phyloP scores from a whole-genome alignment of 1,284 basidiomycete species.

The Moesziomyces globuligerus region DNA sequence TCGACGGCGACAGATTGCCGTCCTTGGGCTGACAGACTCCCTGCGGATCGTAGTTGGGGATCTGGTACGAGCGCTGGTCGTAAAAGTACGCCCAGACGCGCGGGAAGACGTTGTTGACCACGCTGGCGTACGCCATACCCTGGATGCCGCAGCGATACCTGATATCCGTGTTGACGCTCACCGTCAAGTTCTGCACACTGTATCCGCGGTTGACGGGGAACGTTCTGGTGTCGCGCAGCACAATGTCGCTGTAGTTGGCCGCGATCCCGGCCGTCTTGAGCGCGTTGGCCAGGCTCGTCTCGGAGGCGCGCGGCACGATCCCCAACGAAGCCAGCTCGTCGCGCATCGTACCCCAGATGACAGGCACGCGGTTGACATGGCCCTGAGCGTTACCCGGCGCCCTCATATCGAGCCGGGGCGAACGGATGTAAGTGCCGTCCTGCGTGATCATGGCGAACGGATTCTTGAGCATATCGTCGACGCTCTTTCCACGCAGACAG shows the following conservation, averaged over 20 bases:
- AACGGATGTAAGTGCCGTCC: constrained; percentile 41
- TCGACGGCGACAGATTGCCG: constrained; percentile 23
- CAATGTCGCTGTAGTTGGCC: constrained; percentile 34
- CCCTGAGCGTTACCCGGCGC: constrained; percentile 13
- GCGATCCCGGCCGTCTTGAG: constrained; percentile 40
- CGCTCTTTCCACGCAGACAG: constrained; percentile 41
- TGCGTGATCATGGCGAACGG: constrained; percentile 14
- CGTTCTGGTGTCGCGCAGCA: constrained; percentile 24
- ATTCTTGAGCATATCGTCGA: constrained; percentile 16
- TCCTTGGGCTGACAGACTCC: constrained; percentile 14
- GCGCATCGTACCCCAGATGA: constrained; percentile 49
- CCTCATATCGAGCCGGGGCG: constrained; percentile 39
- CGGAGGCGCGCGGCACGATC: constrained; percentile 35
- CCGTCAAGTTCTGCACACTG: constrained; percentile 40
- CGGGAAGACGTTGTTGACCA: constrained; percentile 42
- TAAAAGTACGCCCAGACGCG: constrained; percentile 31
- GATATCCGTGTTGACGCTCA: constrained; percentile 41
- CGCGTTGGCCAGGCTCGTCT: constrained; percentile 33
- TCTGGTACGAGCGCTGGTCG: constrained; percentile 39
- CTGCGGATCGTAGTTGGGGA: constrained; percentile 43
- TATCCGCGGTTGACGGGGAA: constrained; percentile 27
- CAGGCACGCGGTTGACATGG: constrained; percentile 48
- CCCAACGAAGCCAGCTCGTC: constrained; percentile 55
- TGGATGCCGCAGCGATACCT: constrained; percentile 40
- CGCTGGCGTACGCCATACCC: constrained; percentile 41